Percentiles rank a stretch among this genome's conserved stretches.
Evolutionary conservation across 2,329 filamentous ascomycete species (phyloP).

Genomic region (Knoxdaviesia capensis): DNA sequence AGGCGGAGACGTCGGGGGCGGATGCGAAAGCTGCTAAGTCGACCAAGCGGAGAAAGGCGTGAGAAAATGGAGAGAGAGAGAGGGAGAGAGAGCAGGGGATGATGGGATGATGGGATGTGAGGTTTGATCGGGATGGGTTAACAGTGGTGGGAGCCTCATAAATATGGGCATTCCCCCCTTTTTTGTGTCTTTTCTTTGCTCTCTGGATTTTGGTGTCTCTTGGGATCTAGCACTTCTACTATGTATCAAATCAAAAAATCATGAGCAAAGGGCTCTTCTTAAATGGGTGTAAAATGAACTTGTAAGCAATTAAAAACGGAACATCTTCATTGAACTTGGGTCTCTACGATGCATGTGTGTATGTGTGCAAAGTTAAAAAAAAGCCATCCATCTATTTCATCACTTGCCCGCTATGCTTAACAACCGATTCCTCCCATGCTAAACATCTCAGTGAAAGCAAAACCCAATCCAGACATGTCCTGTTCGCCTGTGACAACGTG

Average conservation of each 20-base stretch:
- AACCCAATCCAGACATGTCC: no score
- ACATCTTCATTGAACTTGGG: not conserved
- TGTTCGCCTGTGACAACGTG: no score
- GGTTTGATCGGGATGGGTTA: no score
- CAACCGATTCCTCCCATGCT: not conserved
- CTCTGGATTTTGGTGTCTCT: no score
- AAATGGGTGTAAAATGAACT: no score
- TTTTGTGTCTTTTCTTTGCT: not conserved
- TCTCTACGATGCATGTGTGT: not conserved
- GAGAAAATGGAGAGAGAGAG: no score
- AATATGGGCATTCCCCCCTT: not conserved
- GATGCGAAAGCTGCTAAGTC: constrained; percentile 1
- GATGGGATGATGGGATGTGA: no score
- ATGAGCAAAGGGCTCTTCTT: no score
- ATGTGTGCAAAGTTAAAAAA: not conserved
- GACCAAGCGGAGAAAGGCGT: not conserved
- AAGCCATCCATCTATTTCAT: constrained; percentile 8
- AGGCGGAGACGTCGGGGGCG: constrained; percentile 9
- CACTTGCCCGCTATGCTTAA: constrained; percentile 8
- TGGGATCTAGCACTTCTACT: no score
- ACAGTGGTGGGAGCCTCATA: no score
- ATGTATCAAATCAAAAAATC: no score
- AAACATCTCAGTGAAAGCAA: not conserved
- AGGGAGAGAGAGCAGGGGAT: no score
- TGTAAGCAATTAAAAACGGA: not conserved